Conservation (phyloP, 1,284 basidiomycete species). For the Veloboletus limbatus region DNA sequence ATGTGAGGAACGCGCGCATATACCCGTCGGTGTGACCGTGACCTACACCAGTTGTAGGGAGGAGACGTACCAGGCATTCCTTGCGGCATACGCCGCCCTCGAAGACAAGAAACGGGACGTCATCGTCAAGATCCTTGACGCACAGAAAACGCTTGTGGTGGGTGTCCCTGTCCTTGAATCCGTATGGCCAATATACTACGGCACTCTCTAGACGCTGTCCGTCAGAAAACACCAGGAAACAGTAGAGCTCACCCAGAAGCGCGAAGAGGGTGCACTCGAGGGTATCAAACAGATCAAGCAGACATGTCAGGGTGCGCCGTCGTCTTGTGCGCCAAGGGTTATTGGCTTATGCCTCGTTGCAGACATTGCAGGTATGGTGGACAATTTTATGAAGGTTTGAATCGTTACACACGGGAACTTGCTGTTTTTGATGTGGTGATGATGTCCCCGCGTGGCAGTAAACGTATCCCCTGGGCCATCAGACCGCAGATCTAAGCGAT, state of each 20-base stretch:
- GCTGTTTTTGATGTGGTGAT: no score
- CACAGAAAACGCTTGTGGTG: conserved; percentile 28
- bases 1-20: conserved; percentile 25
- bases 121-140: conserved; percentile 26
- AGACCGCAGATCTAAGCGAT: no score
- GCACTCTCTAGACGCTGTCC: conserved; percentile 21
- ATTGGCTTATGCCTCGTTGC: background rate
- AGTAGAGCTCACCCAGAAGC: conserved; percentile 19
- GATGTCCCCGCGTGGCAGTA: no score
- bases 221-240: conserved; percentile 28
- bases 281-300: conserved; percentile 22
- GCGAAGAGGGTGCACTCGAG: conserved; percentile 28
- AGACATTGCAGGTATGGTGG: conserved; percentile 21
- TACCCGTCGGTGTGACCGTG: conserved; percentile 3
- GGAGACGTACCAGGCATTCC: conserved; percentile 26
- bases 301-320: conserved; percentile 22
- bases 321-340: background rate
- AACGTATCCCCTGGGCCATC: no score
- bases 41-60: conserved; percentile 15
- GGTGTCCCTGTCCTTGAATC: background rate
- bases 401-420: no score
- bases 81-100: conserved; percentile 22
- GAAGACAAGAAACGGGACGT: conserved; percentile 32
- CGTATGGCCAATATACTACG: no score
- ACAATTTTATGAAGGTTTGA: conserved; percentile 27